phyloP scores from a whole-genome alignment of 345 rosid species.

The Lumnitzera littorea region DNA sequence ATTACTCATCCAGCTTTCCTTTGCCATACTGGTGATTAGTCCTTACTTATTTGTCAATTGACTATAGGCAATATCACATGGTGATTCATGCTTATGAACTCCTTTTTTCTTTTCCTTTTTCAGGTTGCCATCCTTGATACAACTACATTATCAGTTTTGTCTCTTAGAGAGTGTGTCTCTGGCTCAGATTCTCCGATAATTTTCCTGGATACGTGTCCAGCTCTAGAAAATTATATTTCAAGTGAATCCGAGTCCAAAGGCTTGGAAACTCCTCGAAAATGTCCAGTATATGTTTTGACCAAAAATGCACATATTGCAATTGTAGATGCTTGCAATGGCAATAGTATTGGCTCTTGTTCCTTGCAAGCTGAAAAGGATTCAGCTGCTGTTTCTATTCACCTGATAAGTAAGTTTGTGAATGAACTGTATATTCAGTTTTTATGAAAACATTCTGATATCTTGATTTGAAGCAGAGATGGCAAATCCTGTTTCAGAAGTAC shows the following conservation, averaged over 20 bases:
- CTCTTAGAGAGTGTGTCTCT: constrained; percentile 49
- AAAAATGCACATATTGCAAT: constrained; percentile 48
- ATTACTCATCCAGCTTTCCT: constrained; percentile 12
- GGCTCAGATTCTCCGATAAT: constrained; percentile 43
- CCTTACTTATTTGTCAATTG: not conserved
- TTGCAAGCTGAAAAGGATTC: constrained; percentile 31
- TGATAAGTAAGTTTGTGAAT: constrained; percentile 48
- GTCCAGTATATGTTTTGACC: constrained; percentile 42
- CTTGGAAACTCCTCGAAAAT: constrained; percentile 25
- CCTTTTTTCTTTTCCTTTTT: constrained; percentile 17
- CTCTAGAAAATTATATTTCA: constrained; percentile 28
- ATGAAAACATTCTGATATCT: constrained; percentile 2
- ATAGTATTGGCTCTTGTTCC: constrained; percentile 29
- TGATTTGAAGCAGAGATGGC: constrained; percentile 39
- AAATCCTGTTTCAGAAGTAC: constrained; percentile 22
- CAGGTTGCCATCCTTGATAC: constrained; percentile 86
- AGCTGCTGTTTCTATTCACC: constrained; percentile 48
- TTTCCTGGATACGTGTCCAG: constrained; percentile 40
- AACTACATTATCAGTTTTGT: constrained; percentile 44
- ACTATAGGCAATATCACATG: not conserved
- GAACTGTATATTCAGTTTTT: too few species aligned
- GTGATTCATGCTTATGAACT: too few species aligned
- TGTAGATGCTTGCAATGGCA: constrained; percentile 54
- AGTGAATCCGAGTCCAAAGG: constrained; percentile 21
- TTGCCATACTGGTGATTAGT: not conserved